Conservation (phyloP, 257 asterid genomes). For the Scutellaria barbata region DNA sequence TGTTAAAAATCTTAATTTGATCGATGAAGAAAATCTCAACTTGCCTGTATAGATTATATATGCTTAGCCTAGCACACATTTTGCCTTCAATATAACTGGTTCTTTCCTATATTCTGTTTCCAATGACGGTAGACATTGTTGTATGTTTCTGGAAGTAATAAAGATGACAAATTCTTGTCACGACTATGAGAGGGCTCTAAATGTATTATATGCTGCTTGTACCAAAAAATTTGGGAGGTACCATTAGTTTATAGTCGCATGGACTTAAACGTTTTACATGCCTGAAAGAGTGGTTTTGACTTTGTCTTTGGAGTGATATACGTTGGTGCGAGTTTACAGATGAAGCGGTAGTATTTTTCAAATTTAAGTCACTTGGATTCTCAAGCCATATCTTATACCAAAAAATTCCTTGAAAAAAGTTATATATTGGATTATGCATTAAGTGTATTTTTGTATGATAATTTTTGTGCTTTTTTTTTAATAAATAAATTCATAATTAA, state of each 20-base stretch:
- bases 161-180: neutral
- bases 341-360: neutral
- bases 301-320: neutral
- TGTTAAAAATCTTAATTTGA: too few relatives aligned
- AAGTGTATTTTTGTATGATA: neutral
- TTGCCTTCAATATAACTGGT: neutral
- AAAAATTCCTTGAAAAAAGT: neutral
- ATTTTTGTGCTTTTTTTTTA: neutral
- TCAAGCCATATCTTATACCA: slow-evolving; percentile 2
- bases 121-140: neutral
- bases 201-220: neutral
- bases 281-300: neutral
- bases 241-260: neutral
- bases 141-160: neutral
- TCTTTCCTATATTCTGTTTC: neutral
- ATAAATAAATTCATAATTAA: neutral
- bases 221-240: neutral
- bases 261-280: neutral
- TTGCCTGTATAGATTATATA: neutral
- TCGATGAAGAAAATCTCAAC: too few relatives aligned
- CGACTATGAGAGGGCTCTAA: slow-evolving; percentile 2
- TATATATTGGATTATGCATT: neutral
- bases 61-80: neutral
- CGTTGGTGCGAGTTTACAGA: neutral
- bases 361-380: neutral